phyloP scores from a whole-genome alignment of 768 basidiomycete genomes.

The Myochromella boudieri region DNA sequence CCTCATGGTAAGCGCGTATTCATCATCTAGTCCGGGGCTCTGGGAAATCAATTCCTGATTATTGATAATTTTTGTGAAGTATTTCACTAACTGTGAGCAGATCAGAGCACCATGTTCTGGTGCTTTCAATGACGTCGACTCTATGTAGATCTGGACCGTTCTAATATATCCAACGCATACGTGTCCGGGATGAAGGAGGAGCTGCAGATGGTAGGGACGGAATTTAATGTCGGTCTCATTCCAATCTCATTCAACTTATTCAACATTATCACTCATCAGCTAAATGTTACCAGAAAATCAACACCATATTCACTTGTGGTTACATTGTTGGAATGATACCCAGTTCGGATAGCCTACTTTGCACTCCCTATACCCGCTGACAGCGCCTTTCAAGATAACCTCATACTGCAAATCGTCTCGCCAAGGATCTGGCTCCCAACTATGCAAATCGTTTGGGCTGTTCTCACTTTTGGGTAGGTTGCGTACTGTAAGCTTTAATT shows the following conservation, averaged over 20 bases:
- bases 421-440: constrained; percentile 67
- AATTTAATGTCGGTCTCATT: constrained; percentile 52
- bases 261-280: too few species aligned
- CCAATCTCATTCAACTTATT: not conserved
- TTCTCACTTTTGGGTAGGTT: constrained; percentile 60
- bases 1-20: constrained; percentile 54
- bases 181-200: constrained; percentile 82
- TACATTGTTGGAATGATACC: constrained; percentile 77
- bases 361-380: not conserved
- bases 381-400: constrained; percentile 45
- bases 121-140: constrained; percentile 6
- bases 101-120: constrained; percentile 3
- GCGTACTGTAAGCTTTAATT: not conserved
- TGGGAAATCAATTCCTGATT: too few species aligned
- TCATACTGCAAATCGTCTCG: constrained; percentile 62
- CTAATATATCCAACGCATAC: constrained; percentile 72
- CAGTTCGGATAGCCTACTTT: constrained; percentile 34
- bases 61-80: constrained; percentile 34
- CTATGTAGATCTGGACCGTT: constrained; percentile 58
- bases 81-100: constrained; percentile 61
- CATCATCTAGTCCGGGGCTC: not conserved
- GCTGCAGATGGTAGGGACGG: constrained; percentile 59
- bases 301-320: constrained; percentile 71
- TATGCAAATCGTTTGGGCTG: constrained; percentile 66
- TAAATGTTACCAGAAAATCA: constrained; percentile 47